Evolutionary conservation across 2,329 filamentous ascomycete species (phyloP).

Genomic region (Trichoderma atroviride): DNA sequence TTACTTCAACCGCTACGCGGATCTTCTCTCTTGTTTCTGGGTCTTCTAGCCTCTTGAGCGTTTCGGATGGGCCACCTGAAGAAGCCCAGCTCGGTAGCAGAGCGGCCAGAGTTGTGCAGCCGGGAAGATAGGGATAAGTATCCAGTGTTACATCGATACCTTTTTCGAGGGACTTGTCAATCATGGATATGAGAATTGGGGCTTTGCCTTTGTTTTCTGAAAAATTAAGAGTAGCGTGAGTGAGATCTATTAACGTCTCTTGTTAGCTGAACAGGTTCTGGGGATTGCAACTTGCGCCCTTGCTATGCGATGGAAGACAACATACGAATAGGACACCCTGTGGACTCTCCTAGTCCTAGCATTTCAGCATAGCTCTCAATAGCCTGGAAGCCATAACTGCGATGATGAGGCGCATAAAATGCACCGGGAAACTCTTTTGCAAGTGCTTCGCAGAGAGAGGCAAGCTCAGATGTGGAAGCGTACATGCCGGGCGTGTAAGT

Average conservation of each 20-base stretch:
- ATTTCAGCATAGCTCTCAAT: conserved; percentile 35
- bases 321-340: conserved; percentile 34
- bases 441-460: conserved; percentile 30
- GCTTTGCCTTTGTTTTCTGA: conserved; percentile 33
- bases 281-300: background rate
- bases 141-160: conserved; percentile 34
- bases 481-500: conserved; percentile 36
- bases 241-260: conserved; percentile 29
- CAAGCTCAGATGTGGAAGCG: conserved; percentile 34
- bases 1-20: conserved; percentile 31
- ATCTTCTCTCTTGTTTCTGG: conserved; percentile 31
- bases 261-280: background rate
- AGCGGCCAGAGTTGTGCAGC: conserved; percentile 33
- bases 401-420: conserved; percentile 34
- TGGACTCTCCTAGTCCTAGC: conserved; percentile 31
- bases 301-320: background rate
- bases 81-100: conserved; percentile 34
- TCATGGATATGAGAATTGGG: conserved; percentile 30
- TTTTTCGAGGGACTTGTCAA: conserved; percentile 29
- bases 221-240: conserved; percentile 34
- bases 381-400: conserved; percentile 33
- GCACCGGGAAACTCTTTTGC: conserved; percentile 32
- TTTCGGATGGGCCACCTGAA: conserved; percentile 31
- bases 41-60: conserved; percentile 30
- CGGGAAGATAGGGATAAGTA: conserved; percentile 34